Evolutionary conservation across 192 early-diverging fungal species (phyloP).

Genomic region (Glomus cerebriforme): DNA sequence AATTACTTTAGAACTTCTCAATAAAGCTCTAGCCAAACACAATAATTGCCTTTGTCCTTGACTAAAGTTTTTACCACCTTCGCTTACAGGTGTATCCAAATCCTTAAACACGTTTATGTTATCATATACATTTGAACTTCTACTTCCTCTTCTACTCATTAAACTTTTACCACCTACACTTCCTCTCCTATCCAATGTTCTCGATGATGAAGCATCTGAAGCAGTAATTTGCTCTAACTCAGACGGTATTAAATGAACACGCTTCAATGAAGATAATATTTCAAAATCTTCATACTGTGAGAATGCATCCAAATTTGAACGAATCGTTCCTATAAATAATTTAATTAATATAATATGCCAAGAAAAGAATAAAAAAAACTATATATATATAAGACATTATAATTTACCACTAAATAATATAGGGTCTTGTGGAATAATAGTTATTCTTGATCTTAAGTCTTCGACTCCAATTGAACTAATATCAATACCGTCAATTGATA

Average conservation of each 20-base stretch:
- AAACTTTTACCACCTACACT: background rate
- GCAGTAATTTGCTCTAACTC: slow-evolving; percentile 13
- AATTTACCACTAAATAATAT: background rate
- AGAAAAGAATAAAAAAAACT: background rate
- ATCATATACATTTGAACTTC: background rate
- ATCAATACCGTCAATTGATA: slow-evolving; percentile 79
- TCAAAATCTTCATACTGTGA: slow-evolving; percentile 72
- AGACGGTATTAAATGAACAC: slow-evolving; percentile 66
- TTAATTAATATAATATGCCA: background rate
- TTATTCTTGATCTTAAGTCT: slow-evolving; percentile 75
- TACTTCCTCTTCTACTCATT: background rate
- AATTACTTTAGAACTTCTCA: slow-evolving; percentile 64
- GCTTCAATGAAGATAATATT: slow-evolving; percentile 73
- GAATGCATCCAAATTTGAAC: slow-evolving; percentile 91
- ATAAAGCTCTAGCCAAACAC: slow-evolving; percentile 76
- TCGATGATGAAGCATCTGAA: slow-evolving; percentile 23
- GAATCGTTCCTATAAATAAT: slow-evolving; percentile 45
- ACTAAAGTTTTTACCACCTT: slow-evolving; percentile 81
- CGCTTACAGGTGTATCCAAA: slow-evolving; percentile 77
- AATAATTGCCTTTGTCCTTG: slow-evolving; percentile 81
- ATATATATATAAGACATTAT: background rate
- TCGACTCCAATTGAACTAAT: slow-evolving; percentile 71
- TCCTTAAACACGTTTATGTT: slow-evolving; percentile 37
- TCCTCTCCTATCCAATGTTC: slow-evolving; percentile 1
- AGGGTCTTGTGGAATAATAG: slow-evolving; percentile 84